A percentile compares a stretch with the other conserved stretches of the same genome.
Conservation (phyloP, 352 stramenopile species). For the Pythium pyrilobum region DNA sequence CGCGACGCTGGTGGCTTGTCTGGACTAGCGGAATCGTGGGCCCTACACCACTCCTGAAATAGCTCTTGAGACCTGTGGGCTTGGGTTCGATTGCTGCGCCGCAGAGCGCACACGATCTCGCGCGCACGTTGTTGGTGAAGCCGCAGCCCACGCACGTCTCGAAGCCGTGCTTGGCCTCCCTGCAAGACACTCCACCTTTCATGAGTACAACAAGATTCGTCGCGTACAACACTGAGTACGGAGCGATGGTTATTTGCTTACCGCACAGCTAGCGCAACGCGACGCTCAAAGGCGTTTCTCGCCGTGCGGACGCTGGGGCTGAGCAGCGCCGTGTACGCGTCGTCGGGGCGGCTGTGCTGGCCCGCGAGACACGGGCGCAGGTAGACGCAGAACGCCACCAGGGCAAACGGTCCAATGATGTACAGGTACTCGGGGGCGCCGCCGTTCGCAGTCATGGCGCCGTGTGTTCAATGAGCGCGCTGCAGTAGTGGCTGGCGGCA, state of each 20-base stretch:
- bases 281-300: slow-evolving; percentile 9
- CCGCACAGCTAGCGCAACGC: slow-evolving; percentile 8
- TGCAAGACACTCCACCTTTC: too few relatives aligned
- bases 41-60: too few relatives aligned
- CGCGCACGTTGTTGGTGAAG: slow-evolving; percentile 12
- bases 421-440: slow-evolving; percentile 1
- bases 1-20: not conserved
- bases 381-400: slow-evolving; percentile 2
- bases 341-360: slow-evolving; percentile 1
- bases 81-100: not conserved
- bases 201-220: too few relatives aligned
- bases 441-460: too few relatives aligned
- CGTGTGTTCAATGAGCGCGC: too few relatives aligned
- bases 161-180: slow-evolving; percentile 7
- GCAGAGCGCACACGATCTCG: slow-evolving; percentile 9
- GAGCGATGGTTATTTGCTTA: too few relatives aligned
- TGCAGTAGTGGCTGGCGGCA: too few relatives aligned
- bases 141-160: slow-evolving; percentile 4
- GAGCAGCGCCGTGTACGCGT: slow-evolving; percentile 10
- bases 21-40: too few relatives aligned
- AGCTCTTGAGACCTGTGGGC: not conserved
- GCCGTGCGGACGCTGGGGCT: slow-evolving; percentile 10
- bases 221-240: too few relatives aligned
- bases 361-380: slow-evolving; percentile 1
- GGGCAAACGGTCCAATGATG: not conserved